These are phyloP conservation scores for Ustilago vetiveriae DNA, from an alignment of 1,284 basidiomycete species.

Conservation along the genomic window DNA sequence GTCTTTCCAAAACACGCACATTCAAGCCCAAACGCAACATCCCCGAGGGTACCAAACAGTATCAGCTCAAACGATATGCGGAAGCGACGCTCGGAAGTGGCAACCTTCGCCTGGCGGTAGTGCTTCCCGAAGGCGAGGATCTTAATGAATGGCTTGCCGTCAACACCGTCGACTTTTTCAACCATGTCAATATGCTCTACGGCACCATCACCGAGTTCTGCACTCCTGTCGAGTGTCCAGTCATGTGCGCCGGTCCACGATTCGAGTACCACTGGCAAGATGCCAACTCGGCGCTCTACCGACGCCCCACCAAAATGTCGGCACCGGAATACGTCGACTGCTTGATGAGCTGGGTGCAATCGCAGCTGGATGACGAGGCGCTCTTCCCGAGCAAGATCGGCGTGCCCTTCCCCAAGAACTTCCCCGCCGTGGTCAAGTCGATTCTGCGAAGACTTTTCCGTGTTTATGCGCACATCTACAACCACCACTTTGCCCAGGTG, in stretches of 20 bases:
- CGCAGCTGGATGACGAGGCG: slow-evolving; percentile 87
- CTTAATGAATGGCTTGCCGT: slow-evolving; percentile 66
- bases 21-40: slow-evolving; percentile 96
- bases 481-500: slow-evolving; percentile 98
- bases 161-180: slow-evolving; percentile 67
- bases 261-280: slow-evolving; percentile 99
- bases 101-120: slow-evolving; percentile 63
- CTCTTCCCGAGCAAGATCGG: slow-evolving; percentile 96
- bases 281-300: slow-evolving; percentile 59
- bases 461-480: slow-evolving; percentile 98
- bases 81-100: slow-evolving; percentile 85
- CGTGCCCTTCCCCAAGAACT: slow-evolving; percentile 89
- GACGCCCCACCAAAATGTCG: slow-evolving; percentile 63
- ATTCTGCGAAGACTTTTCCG: slow-evolving; percentile 92
- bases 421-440: slow-evolving; percentile 88
- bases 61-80: slow-evolving; percentile 94
- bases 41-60: slow-evolving; percentile 94
- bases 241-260: slow-evolving; percentile 98
- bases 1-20: slow-evolving; percentile 78
- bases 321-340: slow-evolving; percentile 89
- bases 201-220: slow-evolving; percentile 67
- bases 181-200: slow-evolving; percentile 67
- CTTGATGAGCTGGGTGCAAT: slow-evolving; percentile 98
- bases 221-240: slow-evolving; percentile 76
- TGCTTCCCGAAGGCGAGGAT: slow-evolving; percentile 65